Evolutionary conservation across 1,284 basidiomycete species (phyloP), one percentile per base, ranked within the genome.

Genomic region (Phaffia rhodozyma): DNA sequence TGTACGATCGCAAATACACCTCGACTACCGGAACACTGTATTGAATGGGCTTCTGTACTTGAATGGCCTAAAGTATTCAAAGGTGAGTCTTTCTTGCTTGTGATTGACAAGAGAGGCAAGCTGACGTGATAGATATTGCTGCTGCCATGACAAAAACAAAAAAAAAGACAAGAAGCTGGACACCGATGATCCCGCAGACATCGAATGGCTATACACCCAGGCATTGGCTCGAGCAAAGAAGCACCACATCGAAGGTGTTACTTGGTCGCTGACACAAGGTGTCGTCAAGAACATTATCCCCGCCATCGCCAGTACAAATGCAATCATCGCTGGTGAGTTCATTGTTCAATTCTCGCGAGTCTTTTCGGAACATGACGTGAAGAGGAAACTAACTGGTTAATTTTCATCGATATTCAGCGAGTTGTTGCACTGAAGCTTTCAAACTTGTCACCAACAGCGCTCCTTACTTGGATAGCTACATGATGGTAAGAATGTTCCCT

Each of bases 271-370:
- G 53, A 98, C 96, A 0, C 96, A 98, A 75, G 96, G 96, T 55
- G 96, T 99, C 43, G 93, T 98, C 59, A 99, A 99, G 81, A 97
- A 97, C 74, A 97, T 99, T 75, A 98, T 99, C 68, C 94, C 94
- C 18, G 94, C 96, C 38, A 96, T 97, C 68, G 92, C 92, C 0
- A 92, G 89, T 1, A 97, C 93, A 13, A 97, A 96, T 71, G 91
- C 92, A 52, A 91, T 97, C 73, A 92, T 97, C 67, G 89, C 92
- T 38, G 90, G 90, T 89, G 50, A 57, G 74, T 16, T 11, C 13
- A 7, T 16, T 65, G n/a, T 43, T 11, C 2, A 43, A 16, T 16
- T 51, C 13, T 68, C 43, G 78, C 71, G 57, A 18, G 23, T 49
- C 32, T 48, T 51, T 32, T 29, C 52, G 27, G 27, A 21, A 54